Evolutionary conservation across 2,329 filamentous ascomycete genomes (phyloP).

Genomic region (Botrytis squamosa): DNA sequence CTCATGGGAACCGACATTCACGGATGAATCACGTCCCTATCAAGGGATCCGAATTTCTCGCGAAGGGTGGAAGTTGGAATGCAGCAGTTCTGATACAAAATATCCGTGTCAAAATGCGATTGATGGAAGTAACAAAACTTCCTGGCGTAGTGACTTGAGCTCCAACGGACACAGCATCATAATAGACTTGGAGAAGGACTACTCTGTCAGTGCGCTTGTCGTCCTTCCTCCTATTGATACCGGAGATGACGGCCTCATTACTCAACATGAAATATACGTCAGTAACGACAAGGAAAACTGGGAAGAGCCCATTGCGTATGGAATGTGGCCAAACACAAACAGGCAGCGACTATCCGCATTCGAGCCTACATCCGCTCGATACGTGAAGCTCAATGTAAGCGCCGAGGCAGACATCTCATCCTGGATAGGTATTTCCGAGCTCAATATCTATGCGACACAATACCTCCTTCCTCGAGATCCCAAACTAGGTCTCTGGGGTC

Average conservation of each 20-base stretch:
- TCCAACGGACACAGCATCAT: background rate
- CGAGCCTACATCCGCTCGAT: conserved; percentile 10
- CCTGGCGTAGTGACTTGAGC: background rate
- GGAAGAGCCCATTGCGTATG: background rate
- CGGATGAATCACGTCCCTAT: background rate
- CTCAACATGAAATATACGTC: conserved; percentile 2
- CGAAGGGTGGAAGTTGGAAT: conserved; percentile 3
- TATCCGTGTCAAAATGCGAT: background rate
- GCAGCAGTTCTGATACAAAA: background rate
- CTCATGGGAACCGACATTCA: conserved; percentile 3
- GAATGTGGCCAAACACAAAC: conserved; percentile 13
- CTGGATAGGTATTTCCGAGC: conserved; percentile 2
- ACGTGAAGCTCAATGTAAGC: conserved; percentile 3
- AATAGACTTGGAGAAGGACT: background rate
- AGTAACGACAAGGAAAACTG: background rate
- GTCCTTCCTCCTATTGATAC: conserved; percentile 2
- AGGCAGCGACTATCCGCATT: conserved; percentile 6
- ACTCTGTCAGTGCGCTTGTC: conserved; percentile 6
- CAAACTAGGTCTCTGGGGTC: conserved; percentile 5
- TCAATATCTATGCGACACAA: conserved; percentile 9
- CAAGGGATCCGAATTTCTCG: background rate
- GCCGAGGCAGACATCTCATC: background rate
- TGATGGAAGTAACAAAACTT: conserved; percentile 5
- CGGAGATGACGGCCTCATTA: background rate
- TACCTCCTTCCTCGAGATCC: conserved; percentile 6